Evolutionary conservation across 140 eudicot species (phyloP), one percentile per base, ranked within the genome.

Genomic region (Cichorium intybus): DNA sequence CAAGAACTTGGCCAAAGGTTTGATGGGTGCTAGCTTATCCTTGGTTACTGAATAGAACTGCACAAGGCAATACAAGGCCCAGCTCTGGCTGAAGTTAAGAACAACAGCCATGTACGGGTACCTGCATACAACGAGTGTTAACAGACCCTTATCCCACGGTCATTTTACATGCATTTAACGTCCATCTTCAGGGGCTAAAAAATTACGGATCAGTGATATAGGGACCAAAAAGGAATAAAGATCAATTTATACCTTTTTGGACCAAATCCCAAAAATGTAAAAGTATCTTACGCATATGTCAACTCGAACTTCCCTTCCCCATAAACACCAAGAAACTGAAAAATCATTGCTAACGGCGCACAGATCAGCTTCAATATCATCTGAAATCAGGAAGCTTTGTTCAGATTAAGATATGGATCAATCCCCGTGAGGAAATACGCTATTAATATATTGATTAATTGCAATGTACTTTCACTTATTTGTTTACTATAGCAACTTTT

Each of bases 61-160:
- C 76, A 92, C 86, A 45, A 92, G 98, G 85, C 98, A 92, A 83
- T 92, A 92, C 53, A 92, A 88, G 22, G 98, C 98, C 98, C 98
- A 92, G 61, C 82, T 87, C 82, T 92, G 98, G 62, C 98, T 92
- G 77, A 87, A 92, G 77, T 92, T 92, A 39, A 87, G 79, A 63
- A 92, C 92, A 72, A 88, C 87, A 22, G 98, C 98, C 72, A 92
- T 63, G 71, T 92, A 92, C 3, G 98, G 96, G 67, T 92, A 92
- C 26, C 97, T 91, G 95, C 88, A 90, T 58, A 27, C 43, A 78
- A 33, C 20, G 5, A 9, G 35, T 47, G 18, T 60, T 31, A 56
- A 28, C 33, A 16, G 1, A 18, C 12, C 23, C 20, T 41, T 55
- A 69, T 28, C 45, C 46, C 10, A 14, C n/a, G n/a, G 43, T 39